Percentiles rank a stretch among this genome's conserved stretches.
Evolutionary conservation across 2,329 filamentous ascomycete genomes (phyloP).

Genomic region (Epichloe amarillans): DNA sequence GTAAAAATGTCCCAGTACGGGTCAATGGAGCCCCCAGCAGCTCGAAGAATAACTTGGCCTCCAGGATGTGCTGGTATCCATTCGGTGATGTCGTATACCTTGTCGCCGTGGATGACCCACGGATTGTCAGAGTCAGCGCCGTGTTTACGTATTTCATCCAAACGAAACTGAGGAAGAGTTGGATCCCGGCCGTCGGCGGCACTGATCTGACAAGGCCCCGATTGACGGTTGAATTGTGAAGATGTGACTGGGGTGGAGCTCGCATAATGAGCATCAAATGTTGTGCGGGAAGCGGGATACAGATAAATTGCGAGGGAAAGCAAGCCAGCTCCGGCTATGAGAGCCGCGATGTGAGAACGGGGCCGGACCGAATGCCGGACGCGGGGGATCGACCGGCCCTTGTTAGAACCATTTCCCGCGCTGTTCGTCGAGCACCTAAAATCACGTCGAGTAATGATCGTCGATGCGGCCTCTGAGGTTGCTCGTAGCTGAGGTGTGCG

Average conservation of each 20-base stretch:
- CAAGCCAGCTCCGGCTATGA: slow-evolving; percentile 4
- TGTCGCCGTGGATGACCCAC: slow-evolving; percentile 51
- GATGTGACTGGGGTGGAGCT: background rate
- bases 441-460: background rate
- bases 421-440: slow-evolving; percentile 1
- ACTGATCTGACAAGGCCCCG: background rate
- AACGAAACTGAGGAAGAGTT: slow-evolving; percentile 32
- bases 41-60: slow-evolving; percentile 53
- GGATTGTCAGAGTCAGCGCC: slow-evolving; percentile 38
- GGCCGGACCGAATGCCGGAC: slow-evolving; percentile 4
- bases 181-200: slow-evolving; percentile 22
- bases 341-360: slow-evolving; percentile 5
- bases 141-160: slow-evolving; percentile 39
- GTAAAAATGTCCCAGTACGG: slow-evolving; percentile 59
- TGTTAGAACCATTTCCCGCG: background rate
- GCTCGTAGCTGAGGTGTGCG: background rate
- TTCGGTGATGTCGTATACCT: slow-evolving; percentile 59
- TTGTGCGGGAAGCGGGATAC: background rate
- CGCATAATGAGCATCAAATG: slow-evolving; percentile 6
- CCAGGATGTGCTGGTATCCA: slow-evolving; percentile 54
- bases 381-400: background rate
- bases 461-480: background rate
- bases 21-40: slow-evolving; percentile 51
- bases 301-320: slow-evolving; percentile 3
- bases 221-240: background rate